These are phyloP conservation scores for Tanacetum coccineum DNA, from an alignment of 129 eudicot genomes.

Conservation along the genomic window DNA sequence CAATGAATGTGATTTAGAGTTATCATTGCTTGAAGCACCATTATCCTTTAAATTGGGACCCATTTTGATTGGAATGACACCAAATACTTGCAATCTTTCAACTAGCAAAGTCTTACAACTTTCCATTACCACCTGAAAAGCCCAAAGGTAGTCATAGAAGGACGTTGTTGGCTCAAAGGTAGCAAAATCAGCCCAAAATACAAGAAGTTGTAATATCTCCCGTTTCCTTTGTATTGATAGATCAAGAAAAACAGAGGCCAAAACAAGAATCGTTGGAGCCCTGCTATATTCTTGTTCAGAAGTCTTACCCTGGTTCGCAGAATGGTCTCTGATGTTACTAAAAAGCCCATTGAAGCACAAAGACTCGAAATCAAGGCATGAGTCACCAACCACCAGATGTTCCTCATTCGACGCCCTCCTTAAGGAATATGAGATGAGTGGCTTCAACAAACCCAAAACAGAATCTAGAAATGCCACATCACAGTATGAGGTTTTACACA, in stretches of 20 bases:
- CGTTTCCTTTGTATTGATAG: constrained; percentile 58
- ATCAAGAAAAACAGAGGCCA: constrained; percentile 72
- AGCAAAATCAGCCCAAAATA: constrained; percentile 73
- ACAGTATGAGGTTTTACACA: constrained; percentile 63
- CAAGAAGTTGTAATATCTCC: constrained; percentile 52
- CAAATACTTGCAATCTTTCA: constrained; percentile 49
- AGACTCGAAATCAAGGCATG: constrained; percentile 55
- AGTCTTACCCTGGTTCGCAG: constrained; percentile 25
- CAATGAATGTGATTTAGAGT: constrained; percentile 37
- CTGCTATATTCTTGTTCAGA: constrained; percentile 22
- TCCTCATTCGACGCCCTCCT: constrained; percentile 57
- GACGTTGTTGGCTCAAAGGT: constrained; percentile 53
- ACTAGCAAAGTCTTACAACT: constrained; percentile 49
- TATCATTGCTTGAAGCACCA: constrained; percentile 5
- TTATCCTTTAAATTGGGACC: too few relatives aligned
- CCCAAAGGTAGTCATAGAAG: constrained; percentile 72
- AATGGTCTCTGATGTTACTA: constrained; percentile 33
- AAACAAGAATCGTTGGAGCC: constrained; percentile 64
- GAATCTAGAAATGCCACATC: constrained; percentile 81
- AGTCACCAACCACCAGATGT: constrained; percentile 14
- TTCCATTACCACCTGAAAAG: constrained; percentile 66
- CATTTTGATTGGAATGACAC: constrained; percentile 43
- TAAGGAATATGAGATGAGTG: constrained; percentile 75
- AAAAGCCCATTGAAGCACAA: constrained; percentile 86
- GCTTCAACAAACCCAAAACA: constrained; percentile 60